Evolutionary conservation across 371 early-diverging fungal genomes (phyloP), one percentile per base, ranked within the genome.

Genomic region (Lichtheimia corymbifera): DNA sequence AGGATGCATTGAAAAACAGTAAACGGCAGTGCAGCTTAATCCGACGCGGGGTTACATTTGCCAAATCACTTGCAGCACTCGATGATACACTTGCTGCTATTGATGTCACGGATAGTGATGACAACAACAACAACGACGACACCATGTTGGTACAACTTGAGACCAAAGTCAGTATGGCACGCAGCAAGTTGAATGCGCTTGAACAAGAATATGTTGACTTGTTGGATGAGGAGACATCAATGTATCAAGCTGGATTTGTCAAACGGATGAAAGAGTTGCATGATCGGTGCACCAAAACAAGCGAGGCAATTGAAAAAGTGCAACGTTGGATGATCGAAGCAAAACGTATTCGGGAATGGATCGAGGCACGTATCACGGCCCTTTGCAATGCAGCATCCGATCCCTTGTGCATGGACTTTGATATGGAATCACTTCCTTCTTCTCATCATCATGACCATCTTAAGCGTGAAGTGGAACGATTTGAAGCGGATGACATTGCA

Each of bases 281-380:
- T 18, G 12, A 64, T 3, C 64, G 66, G 27, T 79, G 75, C 47
- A 64, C 70, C 28, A 60, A 55, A 6, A 80, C 81, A 17, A 66
- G 66, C 15, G 67, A 68, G 15, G 80, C 82, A 79, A 79, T 81
- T 3, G 80, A 83, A 53, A 77, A 83, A 63, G 80, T 83, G 1
- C 73, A 80, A 12, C 69, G 77, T 6, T 83, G 83, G 83, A 78
- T 83, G 51, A 70, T 70, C 41, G 82, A 81, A 60, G 82, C 83
- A 17, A 76, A 78, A 20, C 66, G 82, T 5, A 81, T 83, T 22
- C 70, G 77, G 12, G 63, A 63, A 25, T 83, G 83, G 82, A 79
- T 83, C 41, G 77, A 75, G 18, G 61, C 61, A 28, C 74, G 76
- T 20, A 78, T 80, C 20, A 35, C 35, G 22, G 2, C 2, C 2